Base-by-base conservation (phyloP, 306 rosid species). In the Pueraria montana region DNA sequence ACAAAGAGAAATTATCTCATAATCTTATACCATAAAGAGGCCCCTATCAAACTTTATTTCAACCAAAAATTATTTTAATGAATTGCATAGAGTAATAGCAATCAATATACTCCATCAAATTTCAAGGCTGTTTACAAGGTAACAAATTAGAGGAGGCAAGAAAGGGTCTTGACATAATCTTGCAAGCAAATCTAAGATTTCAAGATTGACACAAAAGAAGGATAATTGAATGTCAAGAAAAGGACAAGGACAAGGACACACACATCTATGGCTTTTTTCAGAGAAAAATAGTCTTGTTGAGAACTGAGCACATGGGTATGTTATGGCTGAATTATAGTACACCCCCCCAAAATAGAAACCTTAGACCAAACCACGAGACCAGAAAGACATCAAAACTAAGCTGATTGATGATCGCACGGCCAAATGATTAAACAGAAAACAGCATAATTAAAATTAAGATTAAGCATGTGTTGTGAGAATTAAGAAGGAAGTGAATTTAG, bases 381-480 rank as follows among this genome's bases (percentile, higher is more conserved):
- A 38, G 43, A 38, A 8, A 38, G 9, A 12, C 79, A 73, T 80
- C 38, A 76, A 26, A 86, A 79, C 76, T 2, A 64, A 49, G 50
- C 4, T 45, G 86, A 84, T 46, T 50, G 84, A 84, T 46, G 87
- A 83, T 83, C 83, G 75, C 52, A 61, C 2, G 72, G 70, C 45
- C 43, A 62, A 86, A 80, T 53, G 82, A 77, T 82, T 59, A 86
- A 38, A 79, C 38, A 81, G 17, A 73, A 71, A 50, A 49, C 26
- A 69, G 50, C 20, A 48, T 20, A 77, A 34, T 34, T 34, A 34
- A 34, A 5, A 85, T 75, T n/a, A 73, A 87, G 55, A 64, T 17
- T 70, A 78, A 81, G 63, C 72, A 72, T 32, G 82, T 72, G 56
- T 46, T 61, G 6, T 64, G 82, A 79, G 78, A 80, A 76, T 38